phyloP scores from a whole-genome alignment of 331 rosid species.

The Malus hybrid region DNA sequence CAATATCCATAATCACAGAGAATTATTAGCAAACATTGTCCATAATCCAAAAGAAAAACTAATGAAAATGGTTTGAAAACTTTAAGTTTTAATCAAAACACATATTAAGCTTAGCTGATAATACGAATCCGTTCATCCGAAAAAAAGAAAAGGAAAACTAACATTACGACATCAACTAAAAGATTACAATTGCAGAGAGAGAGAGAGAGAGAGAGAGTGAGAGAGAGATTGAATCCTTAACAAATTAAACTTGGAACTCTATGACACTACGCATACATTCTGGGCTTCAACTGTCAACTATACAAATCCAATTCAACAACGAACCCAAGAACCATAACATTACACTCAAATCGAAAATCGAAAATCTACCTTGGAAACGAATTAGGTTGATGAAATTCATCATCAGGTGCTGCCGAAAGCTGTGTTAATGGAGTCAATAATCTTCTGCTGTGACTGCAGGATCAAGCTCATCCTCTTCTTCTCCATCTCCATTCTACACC shows the following conservation, averaged over 20 bases:
- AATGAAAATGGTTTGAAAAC: no score
- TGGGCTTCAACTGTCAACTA: background rate
- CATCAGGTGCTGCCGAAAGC: constrained; percentile 26
- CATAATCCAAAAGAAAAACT: background rate
- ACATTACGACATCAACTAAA: no score
- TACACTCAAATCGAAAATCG: background rate
- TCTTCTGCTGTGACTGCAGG: constrained; percentile 47
- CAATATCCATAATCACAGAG: background rate
- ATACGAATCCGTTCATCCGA: no score
- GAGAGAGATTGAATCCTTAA: background rate
- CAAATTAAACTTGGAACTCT: background rate
- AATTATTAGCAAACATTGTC: background rate
- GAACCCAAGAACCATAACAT: background rate
- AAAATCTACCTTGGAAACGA: background rate
- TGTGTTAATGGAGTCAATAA: constrained; percentile 63
- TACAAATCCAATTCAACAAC: constrained; percentile 6
- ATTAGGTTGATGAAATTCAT: background rate
- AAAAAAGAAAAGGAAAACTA: no score
- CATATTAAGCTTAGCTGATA: no score
- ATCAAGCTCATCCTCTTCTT: constrained; percentile 62
- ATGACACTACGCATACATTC: background rate
- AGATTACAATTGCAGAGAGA: background rate
- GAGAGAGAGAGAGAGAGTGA: no score
- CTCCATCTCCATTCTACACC: constrained; percentile 81
- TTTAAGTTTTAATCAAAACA: no score